Percentiles rank a stretch among this genome's conserved stretches.
Evolutionary conservation across 208 protist species (phyloP).

Genomic region (Phytomonas francai): DNA sequence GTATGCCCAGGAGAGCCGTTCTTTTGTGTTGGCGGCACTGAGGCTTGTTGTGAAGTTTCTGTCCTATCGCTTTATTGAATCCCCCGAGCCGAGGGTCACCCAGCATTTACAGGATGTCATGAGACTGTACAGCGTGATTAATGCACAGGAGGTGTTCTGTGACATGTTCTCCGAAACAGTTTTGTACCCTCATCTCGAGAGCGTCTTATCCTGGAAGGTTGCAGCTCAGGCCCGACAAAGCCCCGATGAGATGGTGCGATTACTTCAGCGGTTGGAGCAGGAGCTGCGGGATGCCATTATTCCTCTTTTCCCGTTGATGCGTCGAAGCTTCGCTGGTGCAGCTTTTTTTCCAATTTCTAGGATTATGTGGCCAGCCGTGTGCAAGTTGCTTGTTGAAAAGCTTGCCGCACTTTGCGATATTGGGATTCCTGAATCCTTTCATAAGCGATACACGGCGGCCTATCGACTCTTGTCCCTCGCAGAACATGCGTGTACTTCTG

Average conservation of each 20-base stretch:
- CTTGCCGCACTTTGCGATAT: slow-evolving; percentile 69
- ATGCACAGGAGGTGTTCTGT: slow-evolving; percentile 41
- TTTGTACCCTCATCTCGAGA: slow-evolving; percentile 48
- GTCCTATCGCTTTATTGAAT: neutral
- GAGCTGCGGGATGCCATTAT: slow-evolving; percentile 27
- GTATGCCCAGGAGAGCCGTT: neutral
- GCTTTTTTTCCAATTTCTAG: slow-evolving; percentile 34
- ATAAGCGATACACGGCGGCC: slow-evolving; percentile 52
- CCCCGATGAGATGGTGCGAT: slow-evolving; percentile 36
- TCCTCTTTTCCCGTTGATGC: slow-evolving; percentile 46
- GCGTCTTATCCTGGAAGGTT: slow-evolving; percentile 71
- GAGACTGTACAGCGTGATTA: slow-evolving; percentile 31
- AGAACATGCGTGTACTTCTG: slow-evolving; percentile 39
- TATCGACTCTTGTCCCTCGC: slow-evolving; percentile 49
- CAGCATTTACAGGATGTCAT: slow-evolving; percentile 28
- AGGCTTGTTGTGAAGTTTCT: neutral
- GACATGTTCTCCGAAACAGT: slow-evolving; percentile 50
- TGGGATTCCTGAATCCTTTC: slow-evolving; percentile 71
- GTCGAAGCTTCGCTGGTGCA: slow-evolving; percentile 26
- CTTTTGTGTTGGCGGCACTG: neutral
- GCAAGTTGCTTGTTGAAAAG: slow-evolving; percentile 70
- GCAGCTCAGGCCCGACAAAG: slow-evolving; percentile 67
- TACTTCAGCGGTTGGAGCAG: slow-evolving; percentile 41
- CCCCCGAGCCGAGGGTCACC: neutral
- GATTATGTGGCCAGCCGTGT: slow-evolving; percentile 75